Evolutionary conservation across 2,329 filamentous ascomycete species (phyloP), one percentile per base, ranked within the genome.

Genomic region (Aspergillus carbonarius): DNA sequence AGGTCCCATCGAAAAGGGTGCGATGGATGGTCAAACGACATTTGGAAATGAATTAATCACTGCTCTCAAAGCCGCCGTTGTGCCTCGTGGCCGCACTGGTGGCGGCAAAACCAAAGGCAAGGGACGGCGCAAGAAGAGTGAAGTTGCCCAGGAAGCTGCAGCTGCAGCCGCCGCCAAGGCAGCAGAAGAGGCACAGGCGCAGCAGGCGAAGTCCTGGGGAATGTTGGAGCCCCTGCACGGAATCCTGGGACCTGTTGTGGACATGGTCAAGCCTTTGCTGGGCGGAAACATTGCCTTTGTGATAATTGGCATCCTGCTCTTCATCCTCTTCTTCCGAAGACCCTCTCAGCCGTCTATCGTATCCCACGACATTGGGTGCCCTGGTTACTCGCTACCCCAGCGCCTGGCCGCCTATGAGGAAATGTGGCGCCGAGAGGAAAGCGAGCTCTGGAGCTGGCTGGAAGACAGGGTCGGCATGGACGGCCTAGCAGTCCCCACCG

Each of bases 1-100:
- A 96, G 92, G 90, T 62, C 91, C 95, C 2, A 99, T 99, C 66
- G 95, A 99, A 73, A 97, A 96, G 74, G 93, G 92, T 60, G 92
- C 93, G 44, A 93, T 90, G 62, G 93, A 97, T 57, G 95, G 95
- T 27, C 95, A 99, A 76, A 83, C 82, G 8, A 83, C 88, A 58
- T 96, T 96, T 72, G 90, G 89, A 62, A 93, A 89, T 66, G 90
- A 93, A 57, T 78, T 99, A 5, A 85, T 93, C 54, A 85, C 88
- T 9, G 84, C 88, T 27, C 80, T 98, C 17, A 92, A 88, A 71
- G 82, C 84, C 42, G 89, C 89, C 12, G 85, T 97, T 17, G 85
- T 86, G 15, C 83, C 88, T 5, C 89, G 87, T 57, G 76, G 84
- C 35, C 81, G 85, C 15, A 82, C 78, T 47, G 76, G 73, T 15